phyloP scores from a whole-genome alignment of 2,329 filamentous ascomycete genomes.

The Davidsoniella neocaledoniae region DNA sequence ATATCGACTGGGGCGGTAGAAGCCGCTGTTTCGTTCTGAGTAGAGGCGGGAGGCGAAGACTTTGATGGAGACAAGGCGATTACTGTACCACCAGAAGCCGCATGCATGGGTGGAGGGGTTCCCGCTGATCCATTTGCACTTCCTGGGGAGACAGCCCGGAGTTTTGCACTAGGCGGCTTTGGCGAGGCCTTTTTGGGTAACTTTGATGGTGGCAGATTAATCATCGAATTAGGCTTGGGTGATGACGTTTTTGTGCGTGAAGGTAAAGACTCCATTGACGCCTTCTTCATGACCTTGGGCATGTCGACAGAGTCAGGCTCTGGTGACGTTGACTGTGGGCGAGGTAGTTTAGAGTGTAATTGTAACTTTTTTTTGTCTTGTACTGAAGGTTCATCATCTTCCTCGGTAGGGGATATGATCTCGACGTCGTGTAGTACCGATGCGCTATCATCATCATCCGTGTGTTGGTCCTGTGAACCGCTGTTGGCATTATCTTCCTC shows the following conservation, averaged over 20 bases:
- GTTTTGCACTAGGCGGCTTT: conserved; percentile 1
- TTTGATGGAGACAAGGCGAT: neutral
- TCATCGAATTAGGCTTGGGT: conserved; percentile 6
- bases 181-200: conserved; percentile 11
- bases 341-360: conserved; percentile 3
- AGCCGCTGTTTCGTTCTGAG: neutral
- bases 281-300: neutral
- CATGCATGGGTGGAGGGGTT: conserved; percentile 7
- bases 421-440: conserved; percentile 2
- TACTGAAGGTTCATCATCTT: conserved; percentile 28
- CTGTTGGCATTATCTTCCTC: conserved; percentile 48
- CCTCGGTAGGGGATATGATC: conserved; percentile 22
- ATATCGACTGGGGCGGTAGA: neutral
- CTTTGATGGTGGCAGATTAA: conserved; percentile 8
- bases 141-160: conserved; percentile 3
- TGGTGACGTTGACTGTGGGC: neutral
- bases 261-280: neutral
- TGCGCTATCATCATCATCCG: conserved; percentile 16
- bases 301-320: neutral
- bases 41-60: neutral
- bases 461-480: neutral
- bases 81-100: conserved; percentile 6
- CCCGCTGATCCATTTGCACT: neutral
- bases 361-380: neutral
- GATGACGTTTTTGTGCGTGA: conserved; percentile 5